Evolutionary conservation across 441 rosid genomes (phyloP).

Genomic region (Croton setiger): DNA sequence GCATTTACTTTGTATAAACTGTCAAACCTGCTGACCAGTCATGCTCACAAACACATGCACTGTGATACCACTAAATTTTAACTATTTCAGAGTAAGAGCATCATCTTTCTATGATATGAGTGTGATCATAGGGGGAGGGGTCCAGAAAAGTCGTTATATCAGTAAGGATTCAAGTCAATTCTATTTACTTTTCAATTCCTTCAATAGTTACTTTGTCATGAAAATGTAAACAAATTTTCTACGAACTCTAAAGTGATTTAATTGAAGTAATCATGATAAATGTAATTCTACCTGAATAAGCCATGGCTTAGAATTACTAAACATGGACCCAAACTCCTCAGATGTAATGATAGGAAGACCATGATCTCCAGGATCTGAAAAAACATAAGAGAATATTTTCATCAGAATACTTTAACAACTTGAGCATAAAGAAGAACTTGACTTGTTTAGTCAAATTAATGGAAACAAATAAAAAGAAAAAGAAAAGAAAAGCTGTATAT

Average conservation of each 20-base stretch:
- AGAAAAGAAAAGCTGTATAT: slow-evolving; percentile 10
- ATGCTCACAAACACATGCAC: not conserved
- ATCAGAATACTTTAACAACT: not conserved
- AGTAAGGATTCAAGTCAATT: no score
- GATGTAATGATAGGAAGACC: slow-evolving; percentile 50
- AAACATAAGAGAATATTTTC: slow-evolving; percentile 17
- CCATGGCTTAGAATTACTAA: slow-evolving; percentile 64
- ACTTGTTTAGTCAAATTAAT: not conserved
- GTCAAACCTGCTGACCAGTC: not conserved
- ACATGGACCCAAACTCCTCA: slow-evolving; percentile 41
- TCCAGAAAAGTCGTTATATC: no score
- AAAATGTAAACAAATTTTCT: no score
- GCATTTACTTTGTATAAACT: not conserved
- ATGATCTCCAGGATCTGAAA: slow-evolving; percentile 45
- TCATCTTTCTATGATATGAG: not conserved
- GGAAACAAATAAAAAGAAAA: slow-evolving; percentile 4
- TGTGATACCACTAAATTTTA: not conserved
- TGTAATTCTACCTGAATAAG: slow-evolving; percentile 70
- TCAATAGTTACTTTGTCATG: no score
- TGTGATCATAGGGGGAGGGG: no score
- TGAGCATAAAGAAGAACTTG: not conserved
- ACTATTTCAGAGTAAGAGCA: not conserved
- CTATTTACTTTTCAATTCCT: no score
- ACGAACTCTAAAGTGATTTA: no score
- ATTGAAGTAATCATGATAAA: no score